phyloP scores from a whole-genome alignment of 1,284 basidiomycete species.

The Ustilago esculenta region DNA sequence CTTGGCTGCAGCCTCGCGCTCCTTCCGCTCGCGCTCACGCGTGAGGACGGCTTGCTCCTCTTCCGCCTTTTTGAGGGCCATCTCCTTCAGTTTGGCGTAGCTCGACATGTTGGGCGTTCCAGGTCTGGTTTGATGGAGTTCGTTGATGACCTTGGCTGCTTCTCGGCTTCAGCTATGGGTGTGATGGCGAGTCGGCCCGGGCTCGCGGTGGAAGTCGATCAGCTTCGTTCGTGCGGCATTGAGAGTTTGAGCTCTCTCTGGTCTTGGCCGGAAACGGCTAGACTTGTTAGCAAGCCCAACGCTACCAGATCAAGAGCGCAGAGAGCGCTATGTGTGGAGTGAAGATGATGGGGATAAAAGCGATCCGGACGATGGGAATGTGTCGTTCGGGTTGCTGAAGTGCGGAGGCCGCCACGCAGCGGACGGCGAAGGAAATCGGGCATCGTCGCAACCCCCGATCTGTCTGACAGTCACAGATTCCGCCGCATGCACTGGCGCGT shows the following conservation, averaged over 20 bases:
- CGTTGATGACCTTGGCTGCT: no score
- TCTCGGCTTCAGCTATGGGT: no score
- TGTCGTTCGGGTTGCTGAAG: no score
- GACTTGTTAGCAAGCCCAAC: neutral
- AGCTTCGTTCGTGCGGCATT: constrained; percentile 9
- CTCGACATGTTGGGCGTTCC: constrained; percentile 45
- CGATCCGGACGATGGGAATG: neutral
- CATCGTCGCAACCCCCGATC: no score
- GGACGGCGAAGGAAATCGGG: no score
- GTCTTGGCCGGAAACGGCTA: constrained; percentile 1
- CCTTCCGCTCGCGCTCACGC: constrained; percentile 28
- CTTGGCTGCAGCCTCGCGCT: constrained; percentile 37
- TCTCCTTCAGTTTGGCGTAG: constrained; percentile 42
- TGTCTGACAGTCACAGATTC: no score
- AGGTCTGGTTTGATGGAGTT: no score
- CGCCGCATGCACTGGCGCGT: neutral
- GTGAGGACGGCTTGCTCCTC: constrained; percentile 32
- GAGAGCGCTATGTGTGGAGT: neutral
- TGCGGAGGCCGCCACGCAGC: neutral
- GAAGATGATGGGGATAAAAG: neutral
- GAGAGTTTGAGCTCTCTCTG: constrained; percentile 7
- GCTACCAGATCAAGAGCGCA: neutral
- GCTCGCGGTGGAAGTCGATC: constrained; percentile 5
- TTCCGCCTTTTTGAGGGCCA: constrained; percentile 39
- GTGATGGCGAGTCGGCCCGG: constrained; percentile 1